Evolutionary conservation across 495 filamentous ascomycete species (phyloP).

Genomic region (Penicillium canariense): DNA sequence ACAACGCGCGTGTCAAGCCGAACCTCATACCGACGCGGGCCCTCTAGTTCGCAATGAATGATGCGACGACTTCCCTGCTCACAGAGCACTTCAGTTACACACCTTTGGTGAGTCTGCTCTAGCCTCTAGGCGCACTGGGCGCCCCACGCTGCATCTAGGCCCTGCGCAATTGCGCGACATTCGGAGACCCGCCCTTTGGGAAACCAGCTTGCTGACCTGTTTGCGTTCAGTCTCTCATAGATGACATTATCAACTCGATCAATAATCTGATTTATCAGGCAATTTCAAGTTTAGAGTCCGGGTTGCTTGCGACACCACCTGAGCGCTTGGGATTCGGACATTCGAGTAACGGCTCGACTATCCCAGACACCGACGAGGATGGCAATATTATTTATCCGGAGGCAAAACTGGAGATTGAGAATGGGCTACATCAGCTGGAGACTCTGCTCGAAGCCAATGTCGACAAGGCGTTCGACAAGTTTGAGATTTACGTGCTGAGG

Average conservation of each 20-base stretch:
- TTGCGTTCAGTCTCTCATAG: slow-evolving; percentile 70
- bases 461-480: slow-evolving; percentile 75
- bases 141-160: slow-evolving; percentile 1
- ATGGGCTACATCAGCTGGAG: slow-evolving; percentile 88
- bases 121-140: not conserved
- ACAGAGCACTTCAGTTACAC: slow-evolving; percentile 97
- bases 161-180: slow-evolving; percentile 5
- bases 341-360: slow-evolving; percentile 41
- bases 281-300: slow-evolving; percentile 77
- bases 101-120: slow-evolving; percentile 64
- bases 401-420: slow-evolving; percentile 77
- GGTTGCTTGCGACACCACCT: slow-evolving; percentile 69
- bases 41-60: slow-evolving; percentile 35
- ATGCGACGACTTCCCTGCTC: slow-evolving; percentile 66
- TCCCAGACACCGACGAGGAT: slow-evolving; percentile 53
- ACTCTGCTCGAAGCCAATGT: slow-evolving; percentile 83
- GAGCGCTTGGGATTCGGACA: slow-evolving; percentile 69
- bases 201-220: slow-evolving; percentile 24
- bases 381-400: slow-evolving; percentile 54
- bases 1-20: slow-evolving; percentile 20
- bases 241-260: slow-evolving; percentile 95
- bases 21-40: slow-evolving; percentile 1
- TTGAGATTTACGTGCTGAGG: slow-evolving; percentile 80
- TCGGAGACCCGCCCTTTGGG: slow-evolving; percentile 11
- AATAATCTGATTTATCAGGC: slow-evolving; percentile 87